Conservation (phyloP, 352 stramenopile species). For the Halophytophthora batemanensis region DNA sequence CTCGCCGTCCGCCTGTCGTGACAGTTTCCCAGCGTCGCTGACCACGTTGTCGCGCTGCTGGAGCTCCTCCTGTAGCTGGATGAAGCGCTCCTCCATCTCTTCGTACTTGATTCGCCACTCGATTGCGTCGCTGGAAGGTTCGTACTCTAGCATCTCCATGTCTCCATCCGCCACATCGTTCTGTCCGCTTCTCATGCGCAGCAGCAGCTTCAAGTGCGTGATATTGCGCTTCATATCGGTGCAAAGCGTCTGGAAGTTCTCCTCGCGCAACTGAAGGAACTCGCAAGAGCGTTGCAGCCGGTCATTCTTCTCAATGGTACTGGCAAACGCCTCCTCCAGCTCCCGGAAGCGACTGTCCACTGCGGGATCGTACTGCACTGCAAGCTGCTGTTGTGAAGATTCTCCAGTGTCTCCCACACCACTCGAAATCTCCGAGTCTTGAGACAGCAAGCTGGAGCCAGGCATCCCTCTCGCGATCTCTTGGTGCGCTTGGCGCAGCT, state of each 20-base stretch:
- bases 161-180: not conserved
- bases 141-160: slow-evolving; percentile 38
- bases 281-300: slow-evolving; percentile 51
- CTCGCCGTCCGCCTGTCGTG: slow-evolving; percentile 24
- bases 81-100: slow-evolving; percentile 62
- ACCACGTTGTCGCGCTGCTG: slow-evolving; percentile 18
- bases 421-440: slow-evolving; percentile 7
- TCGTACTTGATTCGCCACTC: slow-evolving; percentile 85
- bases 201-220: slow-evolving; percentile 54
- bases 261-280: slow-evolving; percentile 49
- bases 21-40: slow-evolving; percentile 2
- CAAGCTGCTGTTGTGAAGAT: slow-evolving; percentile 4
- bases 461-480: slow-evolving; percentile 23
- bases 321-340: slow-evolving; percentile 59
- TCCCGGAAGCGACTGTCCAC: slow-evolving; percentile 50
- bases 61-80: slow-evolving; percentile 50
- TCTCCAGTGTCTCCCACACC: slow-evolving; percentile 9
- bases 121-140: slow-evolving; percentile 68
- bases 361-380: slow-evolving; percentile 25
- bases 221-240: slow-evolving; percentile 56
- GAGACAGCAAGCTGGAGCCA: slow-evolving; percentile 13
- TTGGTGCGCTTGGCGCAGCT: slow-evolving; percentile 54
- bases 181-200: slow-evolving; percentile 30
- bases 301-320: slow-evolving; percentile 57
- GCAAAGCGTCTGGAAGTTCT: slow-evolving; percentile 50